These are phyloP conservation scores for Beverwykella pulmonaria DNA, from an alignment of 495 filamentous ascomycete genomes.

Conservation along the genomic window DNA sequence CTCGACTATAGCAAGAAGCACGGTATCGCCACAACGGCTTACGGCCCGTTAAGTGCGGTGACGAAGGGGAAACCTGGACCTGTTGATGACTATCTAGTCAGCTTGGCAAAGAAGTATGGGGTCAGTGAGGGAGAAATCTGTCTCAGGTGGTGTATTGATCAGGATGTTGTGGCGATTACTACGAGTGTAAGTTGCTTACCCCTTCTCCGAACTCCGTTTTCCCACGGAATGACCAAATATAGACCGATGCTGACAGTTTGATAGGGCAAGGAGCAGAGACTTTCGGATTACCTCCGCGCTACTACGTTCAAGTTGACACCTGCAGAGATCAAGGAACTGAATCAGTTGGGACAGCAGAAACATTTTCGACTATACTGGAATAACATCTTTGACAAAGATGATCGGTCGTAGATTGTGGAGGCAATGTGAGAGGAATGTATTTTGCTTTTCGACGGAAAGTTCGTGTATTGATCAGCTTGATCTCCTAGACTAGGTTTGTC, in stretches of 20 bases:
- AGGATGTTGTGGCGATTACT: constrained; percentile 74
- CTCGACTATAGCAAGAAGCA: constrained; percentile 66
- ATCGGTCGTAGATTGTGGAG: constrained; percentile 53
- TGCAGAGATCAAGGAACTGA: constrained; percentile 69
- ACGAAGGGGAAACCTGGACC: constrained; percentile 70
- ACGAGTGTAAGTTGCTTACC: constrained; percentile 59
- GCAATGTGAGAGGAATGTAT: background rate
- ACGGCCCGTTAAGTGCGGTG: constrained; percentile 66
- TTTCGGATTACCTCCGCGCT: constrained; percentile 65
- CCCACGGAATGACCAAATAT: no score
- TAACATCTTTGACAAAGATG: constrained; percentile 59
- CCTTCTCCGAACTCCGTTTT: background rate
- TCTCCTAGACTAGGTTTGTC: no score
- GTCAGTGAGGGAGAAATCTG: constrained; percentile 70
- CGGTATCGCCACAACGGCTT: constrained; percentile 70
- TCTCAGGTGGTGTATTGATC: constrained; percentile 79
- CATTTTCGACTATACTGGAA: constrained; percentile 72
- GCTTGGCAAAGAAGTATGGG: constrained; percentile 74
- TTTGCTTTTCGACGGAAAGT: background rate
- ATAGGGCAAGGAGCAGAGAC: constrained; percentile 60
- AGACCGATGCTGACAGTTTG: background rate
- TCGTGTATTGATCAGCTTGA: no score
- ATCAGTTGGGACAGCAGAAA: constrained; percentile 61
- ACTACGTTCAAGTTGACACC: constrained; percentile 73
- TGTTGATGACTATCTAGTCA: constrained; percentile 61